These are phyloP conservation scores for Hibiscus syriacus DNA, from an alignment of 345 rosid genomes.

Conservation along the genomic window DNA sequence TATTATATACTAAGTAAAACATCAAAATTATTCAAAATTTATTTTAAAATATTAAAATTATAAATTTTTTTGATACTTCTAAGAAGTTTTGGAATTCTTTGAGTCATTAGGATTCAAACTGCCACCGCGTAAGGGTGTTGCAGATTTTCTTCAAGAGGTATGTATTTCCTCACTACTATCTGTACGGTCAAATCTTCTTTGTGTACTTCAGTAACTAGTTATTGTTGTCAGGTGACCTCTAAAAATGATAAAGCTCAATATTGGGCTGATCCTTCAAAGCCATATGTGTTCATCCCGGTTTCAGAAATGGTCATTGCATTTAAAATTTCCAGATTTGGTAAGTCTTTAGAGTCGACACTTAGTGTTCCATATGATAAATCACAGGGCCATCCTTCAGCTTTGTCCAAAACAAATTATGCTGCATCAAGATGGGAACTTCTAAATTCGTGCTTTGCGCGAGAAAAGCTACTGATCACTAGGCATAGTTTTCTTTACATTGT, in stretches of 20 bases:
- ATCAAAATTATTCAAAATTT: too few relatives aligned
- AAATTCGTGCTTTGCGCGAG: slow-evolving; percentile 58
- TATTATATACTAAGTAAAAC: too few relatives aligned
- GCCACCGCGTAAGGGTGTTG: slow-evolving; percentile 80
- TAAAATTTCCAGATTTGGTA: slow-evolving; percentile 52
- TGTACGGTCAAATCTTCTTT: slow-evolving; percentile 4
- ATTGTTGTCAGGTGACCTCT: slow-evolving; percentile 65
- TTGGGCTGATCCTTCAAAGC: slow-evolving; percentile 78
- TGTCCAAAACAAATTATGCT: slow-evolving; percentile 60
- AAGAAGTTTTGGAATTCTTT: slow-evolving; percentile 63
- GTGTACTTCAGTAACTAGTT: slow-evolving; percentile 3
- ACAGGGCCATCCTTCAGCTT: slow-evolving; percentile 45
- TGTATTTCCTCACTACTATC: slow-evolving; percentile 13
- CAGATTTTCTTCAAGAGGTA: slow-evolving; percentile 99
- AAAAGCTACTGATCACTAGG: slow-evolving; percentile 52
- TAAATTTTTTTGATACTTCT: too few relatives aligned
- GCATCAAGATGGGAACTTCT: slow-evolving; percentile 69
- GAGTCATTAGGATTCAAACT: slow-evolving; percentile 78
- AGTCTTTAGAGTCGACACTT: slow-evolving; percentile 36
- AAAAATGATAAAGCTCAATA: slow-evolving; percentile 92
- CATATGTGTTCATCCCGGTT: slow-evolving; percentile 52
- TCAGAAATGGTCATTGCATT: slow-evolving; percentile 71
- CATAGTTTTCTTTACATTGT: slow-evolving; percentile 71
- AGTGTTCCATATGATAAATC: slow-evolving; percentile 45
- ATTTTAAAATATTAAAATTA: too few relatives aligned